These are phyloP conservation scores for Zanthoxylum bungeanum DNA, from an alignment of 345 rosid species.

Conservation along the genomic window DNA sequence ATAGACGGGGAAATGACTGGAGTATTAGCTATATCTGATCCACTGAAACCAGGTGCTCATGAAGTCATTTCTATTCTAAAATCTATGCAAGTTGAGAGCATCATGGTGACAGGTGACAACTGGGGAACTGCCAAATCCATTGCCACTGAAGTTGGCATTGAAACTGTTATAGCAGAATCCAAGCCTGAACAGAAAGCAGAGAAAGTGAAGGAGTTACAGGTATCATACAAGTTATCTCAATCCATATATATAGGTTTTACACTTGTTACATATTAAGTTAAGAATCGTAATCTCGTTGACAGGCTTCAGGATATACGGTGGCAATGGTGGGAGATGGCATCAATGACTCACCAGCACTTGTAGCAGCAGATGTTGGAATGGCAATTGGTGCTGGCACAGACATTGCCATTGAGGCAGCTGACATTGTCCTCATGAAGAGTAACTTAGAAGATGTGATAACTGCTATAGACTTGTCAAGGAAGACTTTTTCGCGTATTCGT, in stretches of 20 bases:
- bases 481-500: conserved; percentile 76
- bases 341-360: conserved; percentile 91
- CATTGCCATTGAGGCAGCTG: conserved; percentile 97
- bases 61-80: conserved; percentile 77
- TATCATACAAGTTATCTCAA: conserved; percentile 8
- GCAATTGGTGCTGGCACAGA: conserved; percentile 98
- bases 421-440: conserved; percentile 88
- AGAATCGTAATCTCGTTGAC: background rate
- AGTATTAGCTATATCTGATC: conserved; percentile 80
- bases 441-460: conserved; percentile 96
- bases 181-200: conserved; percentile 91
- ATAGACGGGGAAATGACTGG: conserved; percentile 59
- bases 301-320: conserved; percentile 73
- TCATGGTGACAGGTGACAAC: conserved; percentile 95
- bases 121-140: conserved; percentile 96
- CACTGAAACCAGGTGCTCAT: conserved; percentile 62
- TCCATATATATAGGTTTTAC: background rate
- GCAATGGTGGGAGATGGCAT: conserved; percentile 99
- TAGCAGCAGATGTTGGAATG: conserved; percentile 95
- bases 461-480: conserved; percentile 84
- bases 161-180: conserved; percentile 77
- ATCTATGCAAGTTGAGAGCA: conserved; percentile 74
- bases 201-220: conserved; percentile 86
- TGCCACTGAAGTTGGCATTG: conserved; percentile 79
- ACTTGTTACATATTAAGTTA: background rate